These are phyloP conservation scores for Fusarium pseudograminearum DNA, from an alignment of 2,329 filamentous ascomycete genomes.

Conservation along the genomic window DNA sequence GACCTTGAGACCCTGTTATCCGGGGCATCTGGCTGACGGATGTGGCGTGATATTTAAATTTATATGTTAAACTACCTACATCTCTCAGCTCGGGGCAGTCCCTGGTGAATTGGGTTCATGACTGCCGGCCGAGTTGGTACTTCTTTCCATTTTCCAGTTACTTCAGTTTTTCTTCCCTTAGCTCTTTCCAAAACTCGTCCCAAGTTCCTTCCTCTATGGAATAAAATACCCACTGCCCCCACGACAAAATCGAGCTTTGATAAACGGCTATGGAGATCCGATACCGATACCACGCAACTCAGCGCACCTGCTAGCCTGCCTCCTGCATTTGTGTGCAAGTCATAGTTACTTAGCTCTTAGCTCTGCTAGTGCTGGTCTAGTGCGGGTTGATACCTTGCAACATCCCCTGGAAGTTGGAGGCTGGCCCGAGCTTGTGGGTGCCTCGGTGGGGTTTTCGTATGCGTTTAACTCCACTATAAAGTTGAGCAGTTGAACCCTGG, in stretches of 20 bases:
- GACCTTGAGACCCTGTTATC: constrained; percentile 18
- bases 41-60: constrained; percentile 34
- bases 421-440: constrained; percentile 28
- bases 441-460: constrained; percentile 25
- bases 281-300: constrained; percentile 29
- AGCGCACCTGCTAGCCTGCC: constrained; percentile 20
- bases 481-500: constrained; percentile 16
- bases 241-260: constrained; percentile 23
- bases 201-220: background rate
- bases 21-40: constrained; percentile 3
- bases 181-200: background rate
- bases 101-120: background rate
- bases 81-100: constrained; percentile 13
- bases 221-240: constrained; percentile 13
- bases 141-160: background rate
- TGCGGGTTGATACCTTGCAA: constrained; percentile 16
- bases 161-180: background rate
- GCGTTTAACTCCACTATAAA: constrained; percentile 22
- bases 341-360: constrained; percentile 30
- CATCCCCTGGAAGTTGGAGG: constrained; percentile 28
- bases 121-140: background rate
- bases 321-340: constrained; percentile 36
- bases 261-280: constrained; percentile 28
- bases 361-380: constrained; percentile 1
- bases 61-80: constrained; percentile 14